Percentiles rank a stretch among this genome's conserved stretches.
Evolutionary conservation across 306 rosid species (phyloP).

Genomic region (Dalbergia cultrata): DNA sequence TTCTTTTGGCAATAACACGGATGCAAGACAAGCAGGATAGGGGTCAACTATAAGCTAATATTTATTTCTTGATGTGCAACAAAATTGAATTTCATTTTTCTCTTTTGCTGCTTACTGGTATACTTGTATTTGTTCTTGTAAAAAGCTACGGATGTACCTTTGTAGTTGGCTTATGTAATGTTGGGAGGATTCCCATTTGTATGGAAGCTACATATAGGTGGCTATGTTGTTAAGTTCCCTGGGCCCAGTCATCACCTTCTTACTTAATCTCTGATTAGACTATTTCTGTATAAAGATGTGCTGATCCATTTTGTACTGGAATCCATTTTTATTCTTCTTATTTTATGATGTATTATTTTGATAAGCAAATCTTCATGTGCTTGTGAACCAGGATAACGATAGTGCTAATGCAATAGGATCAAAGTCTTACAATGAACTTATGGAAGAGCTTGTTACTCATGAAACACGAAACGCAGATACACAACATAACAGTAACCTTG

Average conservation of each 20-base stretch:
- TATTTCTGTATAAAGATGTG: too few relatives aligned
- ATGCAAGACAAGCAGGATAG: neutral
- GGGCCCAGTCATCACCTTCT: too few relatives aligned
- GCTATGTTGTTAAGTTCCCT: too few relatives aligned
- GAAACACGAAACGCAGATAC: slow-evolving; percentile 70
- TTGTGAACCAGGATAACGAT: slow-evolving; percentile 68
- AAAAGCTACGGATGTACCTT: too few relatives aligned
- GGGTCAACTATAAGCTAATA: neutral
- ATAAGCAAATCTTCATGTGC: slow-evolving; percentile 31
- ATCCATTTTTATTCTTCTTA: too few relatives aligned
- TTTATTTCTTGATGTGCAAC: slow-evolving; percentile 29
- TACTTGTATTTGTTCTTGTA: too few relatives aligned
- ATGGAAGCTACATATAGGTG: too few relatives aligned
- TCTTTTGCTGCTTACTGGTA: too few relatives aligned
- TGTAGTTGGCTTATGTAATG: too few relatives aligned
- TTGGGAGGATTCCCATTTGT: too few relatives aligned
- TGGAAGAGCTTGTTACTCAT: slow-evolving; percentile 93
- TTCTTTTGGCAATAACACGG: slow-evolving; percentile 17
- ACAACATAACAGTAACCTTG: slow-evolving; percentile 55
- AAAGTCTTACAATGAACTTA: slow-evolving; percentile 89
- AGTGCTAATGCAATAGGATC: slow-evolving; percentile 83
- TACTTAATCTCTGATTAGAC: too few relatives aligned
- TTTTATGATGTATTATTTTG: slow-evolving; percentile 44
- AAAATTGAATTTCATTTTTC: neutral
- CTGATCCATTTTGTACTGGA: too few relatives aligned